Conservation (phyloP, 495 filamentous ascomycete species). For the Talaromyces proteolyticus region DNA sequence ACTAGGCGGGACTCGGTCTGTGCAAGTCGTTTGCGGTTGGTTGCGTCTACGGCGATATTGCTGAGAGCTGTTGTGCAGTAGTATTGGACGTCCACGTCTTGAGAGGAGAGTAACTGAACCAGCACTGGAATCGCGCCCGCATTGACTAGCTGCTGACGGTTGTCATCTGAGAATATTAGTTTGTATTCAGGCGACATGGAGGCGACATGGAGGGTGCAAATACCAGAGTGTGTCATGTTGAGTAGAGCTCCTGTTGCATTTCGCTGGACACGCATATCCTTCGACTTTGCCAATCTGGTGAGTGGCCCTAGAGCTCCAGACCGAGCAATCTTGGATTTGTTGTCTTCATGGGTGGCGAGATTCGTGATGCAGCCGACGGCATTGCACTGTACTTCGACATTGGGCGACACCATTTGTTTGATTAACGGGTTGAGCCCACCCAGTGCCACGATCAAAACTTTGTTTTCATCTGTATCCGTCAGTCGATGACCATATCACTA, state of each 20-base stretch:
- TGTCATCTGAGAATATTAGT: slow-evolving; percentile 64
- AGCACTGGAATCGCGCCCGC: slow-evolving; percentile 95
- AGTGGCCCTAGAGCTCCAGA: slow-evolving; percentile 89
- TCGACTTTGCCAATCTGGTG: slow-evolving; percentile 89
- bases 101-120: slow-evolving; percentile 84
- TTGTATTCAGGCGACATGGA: not conserved
- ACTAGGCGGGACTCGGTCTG: slow-evolving; percentile 85
- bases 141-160: slow-evolving; percentile 92
- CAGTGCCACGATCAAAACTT: slow-evolving; percentile 88
- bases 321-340: slow-evolving; percentile 96
- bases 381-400: slow-evolving; percentile 98
- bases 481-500: slow-evolving; percentile 20
- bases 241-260: slow-evolving; percentile 94
- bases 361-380: slow-evolving; percentile 99
- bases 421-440: slow-evolving; percentile 90
- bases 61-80: slow-evolving; percentile 98
- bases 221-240: slow-evolving; percentile 99
- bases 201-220: slow-evolving; percentile 13
- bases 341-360: slow-evolving; percentile 95
- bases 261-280: slow-evolving; percentile 96
- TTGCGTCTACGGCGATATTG: slow-evolving; percentile 94
- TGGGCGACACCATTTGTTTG: slow-evolving; percentile 97
- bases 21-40: slow-evolving; percentile 84
- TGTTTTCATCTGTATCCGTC: slow-evolving; percentile 81
- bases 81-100: slow-evolving; percentile 96